These are phyloP conservation scores for Stentor roeselii DNA, from an alignment of 73 alveolate species.

Conservation along the genomic window DNA sequence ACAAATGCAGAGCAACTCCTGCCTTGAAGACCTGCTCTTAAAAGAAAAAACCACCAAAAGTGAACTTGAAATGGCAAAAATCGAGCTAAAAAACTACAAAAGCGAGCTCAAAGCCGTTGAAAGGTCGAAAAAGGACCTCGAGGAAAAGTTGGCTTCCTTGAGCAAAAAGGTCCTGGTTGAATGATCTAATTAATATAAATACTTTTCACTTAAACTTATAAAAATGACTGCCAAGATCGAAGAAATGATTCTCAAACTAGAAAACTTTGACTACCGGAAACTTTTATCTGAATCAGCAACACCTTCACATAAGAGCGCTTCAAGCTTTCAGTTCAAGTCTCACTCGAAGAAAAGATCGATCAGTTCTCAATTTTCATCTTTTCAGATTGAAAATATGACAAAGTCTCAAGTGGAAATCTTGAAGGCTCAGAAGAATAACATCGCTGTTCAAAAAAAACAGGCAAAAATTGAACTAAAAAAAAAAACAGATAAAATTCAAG, in stretches of 20 bases:
- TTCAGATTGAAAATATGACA: not conserved
- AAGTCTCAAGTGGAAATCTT: not conserved
- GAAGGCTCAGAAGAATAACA: not conserved
- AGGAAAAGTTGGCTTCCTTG: no score
- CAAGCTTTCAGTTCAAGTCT: not conserved
- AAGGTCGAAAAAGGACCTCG: no score
- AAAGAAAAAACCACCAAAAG: no score
- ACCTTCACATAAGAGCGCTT: not conserved
- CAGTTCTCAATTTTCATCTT: not conserved
- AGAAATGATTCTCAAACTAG: not conserved
- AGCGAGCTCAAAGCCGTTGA: no score
- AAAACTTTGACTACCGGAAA: not conserved
- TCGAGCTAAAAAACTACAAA: no score
- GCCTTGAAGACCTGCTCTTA: no score
- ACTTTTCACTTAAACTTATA: no score
- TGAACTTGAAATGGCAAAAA: no score
- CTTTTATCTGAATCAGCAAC: not conserved
- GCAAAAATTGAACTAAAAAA: not conserved
- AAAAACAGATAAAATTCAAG: not conserved
- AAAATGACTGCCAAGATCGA: not conserved
- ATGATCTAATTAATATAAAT: no score
- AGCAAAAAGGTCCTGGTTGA: no score
- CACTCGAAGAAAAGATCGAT: not conserved
- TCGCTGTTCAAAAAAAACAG: not conserved
- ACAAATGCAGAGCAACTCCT: no score